Evolutionary conservation across 2,329 filamentous ascomycete species (phyloP), one percentile per base, ranked within the genome.

Genomic region (Esteya vermicola): DNA sequence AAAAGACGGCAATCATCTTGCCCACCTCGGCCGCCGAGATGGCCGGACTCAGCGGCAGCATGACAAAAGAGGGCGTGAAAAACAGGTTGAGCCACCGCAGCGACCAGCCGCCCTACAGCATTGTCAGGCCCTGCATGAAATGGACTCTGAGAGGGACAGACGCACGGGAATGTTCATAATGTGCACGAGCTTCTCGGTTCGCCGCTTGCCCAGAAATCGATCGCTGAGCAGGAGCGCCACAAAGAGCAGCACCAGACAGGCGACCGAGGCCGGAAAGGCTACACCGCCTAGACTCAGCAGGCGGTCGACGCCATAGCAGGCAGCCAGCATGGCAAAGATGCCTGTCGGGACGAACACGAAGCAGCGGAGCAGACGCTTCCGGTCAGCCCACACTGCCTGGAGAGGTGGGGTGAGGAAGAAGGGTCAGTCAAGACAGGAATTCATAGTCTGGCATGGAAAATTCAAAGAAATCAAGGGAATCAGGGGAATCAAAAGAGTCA

Each of bases 251-350:
- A 77, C 55, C 47, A 78, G 60, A 33, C 68, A 71, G 4, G 72
- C 70, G 4, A 78, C 72, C 3, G 71, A 75, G 3, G 73, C 67
- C 1, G 72, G 72, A 44, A 78, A 78, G 0, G 68, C 61, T 8
- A 75, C 62, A 19, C 60, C 58, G 40, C 64, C 62, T 8, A 68
- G 52, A 12, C 57, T 56, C 43, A 68, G 58, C 20, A 67, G 47
- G n/a, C 55, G 54, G 45, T 64, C 57, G 21, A 66, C 54, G 25
- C 58, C 64, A 40, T 66, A 67, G 45, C 62, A 65, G 3, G 54
- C 58, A 13, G 56, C 52, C 9, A 68, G 54, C 8, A 63, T 61
- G 19, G 54, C 46, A 20, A 60, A 47, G 39, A 65, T 56, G 27
- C 63, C 64, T 0, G 60, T 31, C 0, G 72, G 72, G 0, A 74